Conservation (phyloP, 1,284 basidiomycete genomes). For the Naganishia liquefaciens region DNA sequence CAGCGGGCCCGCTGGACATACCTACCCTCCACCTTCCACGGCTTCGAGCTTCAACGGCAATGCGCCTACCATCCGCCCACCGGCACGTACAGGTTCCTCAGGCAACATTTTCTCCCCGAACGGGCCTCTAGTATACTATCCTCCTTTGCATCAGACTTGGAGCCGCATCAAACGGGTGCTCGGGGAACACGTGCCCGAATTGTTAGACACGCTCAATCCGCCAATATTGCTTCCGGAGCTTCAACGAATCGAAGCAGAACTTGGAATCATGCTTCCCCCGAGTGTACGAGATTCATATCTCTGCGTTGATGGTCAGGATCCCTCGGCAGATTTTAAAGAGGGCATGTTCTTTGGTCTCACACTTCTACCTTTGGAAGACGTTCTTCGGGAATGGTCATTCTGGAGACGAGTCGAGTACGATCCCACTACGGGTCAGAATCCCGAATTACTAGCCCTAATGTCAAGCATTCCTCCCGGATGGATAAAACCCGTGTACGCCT, state of each 20-base stretch:
- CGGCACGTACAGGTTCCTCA: slow-evolving; percentile 17
- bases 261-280: slow-evolving; percentile 75
- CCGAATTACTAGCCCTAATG: slow-evolving; percentile 72
- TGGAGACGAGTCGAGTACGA: slow-evolving; percentile 90
- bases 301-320: slow-evolving; percentile 79
- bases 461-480: slow-evolving; percentile 86
- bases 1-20: slow-evolving; percentile 17
- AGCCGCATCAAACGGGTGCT: slow-evolving; percentile 74
- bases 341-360: slow-evolving; percentile 85
- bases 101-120: slow-evolving; percentile 29
- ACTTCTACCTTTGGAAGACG: slow-evolving; percentile 80
- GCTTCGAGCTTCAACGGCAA: slow-evolving; percentile 14
- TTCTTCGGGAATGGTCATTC: slow-evolving; percentile 87
- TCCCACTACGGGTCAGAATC: slow-evolving; percentile 69
- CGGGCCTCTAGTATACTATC: slow-evolving; percentile 57
- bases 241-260: slow-evolving; percentile 72
- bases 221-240: slow-evolving; percentile 75
- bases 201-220: slow-evolving; percentile 85
- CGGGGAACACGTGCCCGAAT: slow-evolving; percentile 77
- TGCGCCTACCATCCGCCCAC: slow-evolving; percentile 10
- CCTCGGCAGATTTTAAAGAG: slow-evolving; percentile 81
- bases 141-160: slow-evolving; percentile 76
- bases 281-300: slow-evolving; percentile 81
- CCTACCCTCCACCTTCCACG: slow-evolving; percentile 14
- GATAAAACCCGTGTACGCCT: slow-evolving; percentile 86